Evolutionary conservation across 2,329 filamentous ascomycete genomes (phyloP), one percentile per base, ranked within the genome.

Genomic region (Alternaria triticina): DNA sequence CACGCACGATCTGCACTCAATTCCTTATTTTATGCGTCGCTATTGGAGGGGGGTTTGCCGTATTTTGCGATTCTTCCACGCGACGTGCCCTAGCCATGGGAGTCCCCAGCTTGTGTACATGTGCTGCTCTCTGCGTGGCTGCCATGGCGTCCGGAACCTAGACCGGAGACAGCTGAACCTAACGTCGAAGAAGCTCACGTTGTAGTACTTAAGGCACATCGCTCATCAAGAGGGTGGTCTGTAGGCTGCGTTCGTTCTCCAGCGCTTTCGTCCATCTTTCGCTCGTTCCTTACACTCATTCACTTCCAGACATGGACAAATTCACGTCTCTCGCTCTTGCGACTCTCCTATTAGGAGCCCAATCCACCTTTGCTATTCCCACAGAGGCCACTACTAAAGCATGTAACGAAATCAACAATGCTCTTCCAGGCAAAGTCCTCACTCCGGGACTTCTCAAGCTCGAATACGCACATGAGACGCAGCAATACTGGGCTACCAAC

Each of bases 401-500:
- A 28, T 73, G 71, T 45, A 61, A 59, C 13, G 71, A 70, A 10
- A 70, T 72, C n/a, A 62, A 63, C 3, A 30, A 60, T 43, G 64
- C 68, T 8, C 61, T 74, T 11, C 69, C 70, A 7, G 67, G 67
- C 40, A 71, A 70, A 56, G 65, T 69, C 5, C 54, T 72, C 2
- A 68, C 61, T 4, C 62, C 61, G n/a, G 60, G 57, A 3, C 59
- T 72, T n/a, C 57, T 74, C n/a, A 51, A 65, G 13, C 23, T 65
- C 6, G 68, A 71, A 20, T 73, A 74, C 43, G 50, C 45, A 10
- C 46, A 65, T 22, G 70, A 73, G 46, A 72, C 65, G 11, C 64
- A 70, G 17, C 59, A 73, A 47, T 72, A 74, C 47, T 74, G 70
- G 70, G 67, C 65, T 10, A 69, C 63, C 3, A 65, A 62, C 17